A percentile compares a stretch with the other conserved stretches of the same genome.
Conservation (phyloP, 306 rosid genomes). For the Pyrus pyrifolia region DNA sequence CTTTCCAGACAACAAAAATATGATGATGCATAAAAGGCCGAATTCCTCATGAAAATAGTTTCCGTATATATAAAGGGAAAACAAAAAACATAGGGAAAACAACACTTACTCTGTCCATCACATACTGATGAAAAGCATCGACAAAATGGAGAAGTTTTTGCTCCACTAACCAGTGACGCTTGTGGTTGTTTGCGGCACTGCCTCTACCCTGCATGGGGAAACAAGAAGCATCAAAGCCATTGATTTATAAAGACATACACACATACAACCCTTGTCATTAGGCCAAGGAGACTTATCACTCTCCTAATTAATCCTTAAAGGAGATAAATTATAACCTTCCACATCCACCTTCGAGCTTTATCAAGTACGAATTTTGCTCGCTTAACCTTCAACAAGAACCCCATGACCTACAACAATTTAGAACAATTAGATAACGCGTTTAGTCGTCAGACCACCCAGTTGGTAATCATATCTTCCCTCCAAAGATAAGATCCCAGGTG, state of each 20-base stretch:
- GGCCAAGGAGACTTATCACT: slow-evolving; percentile 6
- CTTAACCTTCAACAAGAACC: slow-evolving; percentile 88
- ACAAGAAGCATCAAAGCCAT: slow-evolving; percentile 14
- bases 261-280: slow-evolving; percentile 2
- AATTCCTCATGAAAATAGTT: not conserved
- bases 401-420: slow-evolving; percentile 61
- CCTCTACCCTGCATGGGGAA: slow-evolving; percentile 64
- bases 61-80: not conserved
- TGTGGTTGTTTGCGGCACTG: slow-evolving; percentile 42
- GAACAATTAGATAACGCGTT: not conserved
- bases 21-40: not conserved
- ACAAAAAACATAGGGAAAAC: not conserved
- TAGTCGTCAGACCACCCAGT: not conserved
- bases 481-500: not conserved
- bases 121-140: slow-evolving; percentile 98
- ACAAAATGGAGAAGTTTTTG: slow-evolving; percentile 98
- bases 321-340: slow-evolving; percentile 55
- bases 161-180: slow-evolving; percentile 88
- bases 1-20: slow-evolving; percentile 14
- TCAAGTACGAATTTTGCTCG: slow-evolving; percentile 89
- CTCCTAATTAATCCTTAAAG: slow-evolving; percentile 4
- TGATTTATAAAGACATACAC: not conserved
- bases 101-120: slow-evolving; percentile 83
- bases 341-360: slow-evolving; percentile 98
- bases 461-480: not conserved